phyloP scores from a whole-genome alignment of 208 protist species.

The Leishmania turanica region DNA sequence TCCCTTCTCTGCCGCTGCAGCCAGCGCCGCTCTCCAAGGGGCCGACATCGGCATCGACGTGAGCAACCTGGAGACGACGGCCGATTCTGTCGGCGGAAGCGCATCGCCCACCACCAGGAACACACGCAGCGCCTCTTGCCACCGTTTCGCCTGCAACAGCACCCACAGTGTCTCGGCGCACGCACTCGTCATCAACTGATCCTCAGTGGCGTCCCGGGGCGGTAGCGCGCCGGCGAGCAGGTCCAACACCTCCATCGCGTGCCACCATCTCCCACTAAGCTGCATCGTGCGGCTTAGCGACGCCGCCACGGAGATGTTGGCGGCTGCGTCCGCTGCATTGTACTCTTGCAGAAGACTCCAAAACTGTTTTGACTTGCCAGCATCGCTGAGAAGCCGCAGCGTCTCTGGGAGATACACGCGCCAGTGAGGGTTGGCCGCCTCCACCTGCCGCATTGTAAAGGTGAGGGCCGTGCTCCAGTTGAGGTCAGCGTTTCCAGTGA shows the following conservation, averaged over 20 bases:
- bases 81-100: conserved; percentile 24
- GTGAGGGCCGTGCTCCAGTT: conserved; percentile 58
- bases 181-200: conserved; percentile 52
- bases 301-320: conserved; percentile 53
- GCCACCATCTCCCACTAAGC: conserved; percentile 63
- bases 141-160: conserved; percentile 52
- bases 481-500: conserved; percentile 42
- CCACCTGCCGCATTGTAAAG: conserved; percentile 34
- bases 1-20: neutral
- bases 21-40: conserved; percentile 52
- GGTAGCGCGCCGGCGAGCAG: conserved; percentile 41
- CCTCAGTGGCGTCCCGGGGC: conserved; percentile 42
- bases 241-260: conserved; percentile 66
- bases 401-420: conserved; percentile 46
- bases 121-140: conserved; percentile 62
- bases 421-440: conserved; percentile 41
- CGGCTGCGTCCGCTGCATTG: conserved; percentile 15
- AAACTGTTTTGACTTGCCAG: conserved; percentile 46
- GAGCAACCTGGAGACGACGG: conserved; percentile 48
- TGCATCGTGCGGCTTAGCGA: conserved; percentile 58
- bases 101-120: conserved; percentile 36
- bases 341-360: conserved; percentile 60
- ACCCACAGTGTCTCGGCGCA: conserved; percentile 59
- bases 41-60: conserved; percentile 39
- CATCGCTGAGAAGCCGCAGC: conserved; percentile 85